Base-by-base conservation (phyloP, 495 filamentous ascomycete genomes). In the Lasiosphaeria ovina region DNA sequence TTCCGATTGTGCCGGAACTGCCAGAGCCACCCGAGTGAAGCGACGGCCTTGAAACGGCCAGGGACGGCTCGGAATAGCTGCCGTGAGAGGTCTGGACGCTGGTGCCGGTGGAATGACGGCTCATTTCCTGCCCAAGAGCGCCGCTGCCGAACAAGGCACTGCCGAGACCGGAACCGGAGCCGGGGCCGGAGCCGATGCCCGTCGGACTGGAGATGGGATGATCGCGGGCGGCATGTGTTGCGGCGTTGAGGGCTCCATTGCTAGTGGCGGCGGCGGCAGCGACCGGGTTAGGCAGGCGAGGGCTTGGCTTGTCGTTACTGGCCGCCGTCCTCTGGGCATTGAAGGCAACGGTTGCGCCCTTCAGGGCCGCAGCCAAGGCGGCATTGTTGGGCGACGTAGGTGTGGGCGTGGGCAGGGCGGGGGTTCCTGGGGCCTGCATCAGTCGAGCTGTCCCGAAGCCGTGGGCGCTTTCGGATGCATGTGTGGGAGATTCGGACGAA, bases 211-310 rank as follows among this genome's bases (percentile, higher is more conserved):
- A 44, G n/a, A 24, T 40, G 12, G 62, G 47, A 33, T 63, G 55
- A 6, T 65, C 60, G 34, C 63, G 55, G 35, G 68, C 63, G 7
- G 70, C 71, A 17, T 70, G 67, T 3, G 73, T 74, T 4, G 82
- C 81, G 34, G 82, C 82, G 24, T 74, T 70, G n/a, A 82, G 70
- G 48, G 82, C 81, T 57, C 76, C 78, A 64, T 77, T 76, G 55
- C 51, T 61, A 11, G 32, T 7, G 17, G 17, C 33, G 31, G 17
- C 8, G 59, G 56, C 62, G 58, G 45, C 52, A 42, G 55, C 61
- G 36, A 5, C 47, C 12, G 45, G 51, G 4, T 32, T 59, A 9
- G 55, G 59, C 34, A 58, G 35, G 24, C 54, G 49, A 17, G 70
- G 66, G 6, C 52, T 49, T 6, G 67, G 64, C 54, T 62, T 62